These are phyloP conservation scores for Gamsiella multidivaricata DNA, from an alignment of 192 early-diverging fungal species.

Conservation along the genomic window DNA sequence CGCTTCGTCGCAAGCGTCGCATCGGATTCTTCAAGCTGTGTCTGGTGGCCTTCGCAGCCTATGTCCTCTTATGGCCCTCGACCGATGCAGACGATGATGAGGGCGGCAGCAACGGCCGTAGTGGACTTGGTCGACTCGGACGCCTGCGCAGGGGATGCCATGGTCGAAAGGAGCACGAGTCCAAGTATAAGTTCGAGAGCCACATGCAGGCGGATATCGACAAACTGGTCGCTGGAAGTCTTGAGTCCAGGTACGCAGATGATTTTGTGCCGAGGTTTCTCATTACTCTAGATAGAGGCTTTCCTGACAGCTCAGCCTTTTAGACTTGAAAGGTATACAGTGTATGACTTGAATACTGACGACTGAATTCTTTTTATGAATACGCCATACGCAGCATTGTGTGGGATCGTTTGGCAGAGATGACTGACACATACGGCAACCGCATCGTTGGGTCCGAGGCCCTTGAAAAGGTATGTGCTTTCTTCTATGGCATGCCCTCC, in stretches of 20 bases:
- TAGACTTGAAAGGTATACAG: too few species aligned
- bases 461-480: slow-evolving; percentile 55
- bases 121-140: background rate
- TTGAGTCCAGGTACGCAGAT: slow-evolving; percentile 37
- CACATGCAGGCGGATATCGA: slow-evolving; percentile 40
- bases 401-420: slow-evolving; percentile 72
- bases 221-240: slow-evolving; percentile 41
- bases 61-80: background rate
- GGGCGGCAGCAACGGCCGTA: background rate
- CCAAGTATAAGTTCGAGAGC: slow-evolving; percentile 35
- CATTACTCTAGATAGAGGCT: too few species aligned
- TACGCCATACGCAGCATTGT: slow-evolving; percentile 46
- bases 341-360: too few species aligned
- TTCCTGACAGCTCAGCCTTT: too few species aligned
- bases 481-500: background rate
- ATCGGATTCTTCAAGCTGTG: slow-evolving; percentile 3
- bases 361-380: too few species aligned
- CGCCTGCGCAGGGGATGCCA: background rate
- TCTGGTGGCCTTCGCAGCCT: slow-evolving; percentile 3
- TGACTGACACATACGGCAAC: slow-evolving; percentile 70
- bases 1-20: slow-evolving; percentile 1
- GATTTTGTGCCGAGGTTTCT: too few species aligned
- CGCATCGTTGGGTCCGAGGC: slow-evolving; percentile 64
- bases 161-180: background rate
- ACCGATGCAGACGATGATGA: slow-evolving; percentile 4